Conservation (phyloP, 2,329 filamentous ascomycete genomes). For the Hymenoscyphus albidus region DNA sequence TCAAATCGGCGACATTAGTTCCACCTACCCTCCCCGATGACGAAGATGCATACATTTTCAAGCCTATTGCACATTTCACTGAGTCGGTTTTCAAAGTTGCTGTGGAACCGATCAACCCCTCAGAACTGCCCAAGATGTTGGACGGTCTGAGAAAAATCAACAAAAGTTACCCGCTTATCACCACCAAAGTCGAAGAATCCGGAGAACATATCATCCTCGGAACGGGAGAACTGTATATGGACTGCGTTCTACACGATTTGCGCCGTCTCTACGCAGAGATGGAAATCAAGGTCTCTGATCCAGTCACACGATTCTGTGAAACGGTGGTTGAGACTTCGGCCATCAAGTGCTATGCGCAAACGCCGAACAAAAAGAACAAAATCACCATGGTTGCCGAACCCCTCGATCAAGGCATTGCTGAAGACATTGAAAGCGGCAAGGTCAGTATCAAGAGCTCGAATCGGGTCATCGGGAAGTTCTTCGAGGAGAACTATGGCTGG, state of each 20-base stretch:
- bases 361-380: slow-evolving; percentile 99
- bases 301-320: slow-evolving; percentile 95
- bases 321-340: slow-evolving; percentile 96
- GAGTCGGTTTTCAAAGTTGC: slow-evolving; percentile 97
- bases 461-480: slow-evolving; percentile 91
- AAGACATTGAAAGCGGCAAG: slow-evolving; percentile 86
- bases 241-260: slow-evolving; percentile 94
- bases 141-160: slow-evolving; percentile 95
- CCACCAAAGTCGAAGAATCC: slow-evolving; percentile 96
- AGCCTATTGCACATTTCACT: slow-evolving; percentile 87
- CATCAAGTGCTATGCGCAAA: slow-evolving; percentile 96
- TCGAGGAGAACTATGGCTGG: slow-evolving; percentile 96
- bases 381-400: slow-evolving; percentile 98
- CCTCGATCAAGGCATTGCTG: slow-evolving; percentile 87
- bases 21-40: slow-evolving; percentile 75
- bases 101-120: slow-evolving; percentile 96
- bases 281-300: slow-evolving; percentile 98
- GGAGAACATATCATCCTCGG: slow-evolving; percentile 94
- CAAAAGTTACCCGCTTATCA: slow-evolving; percentile 94
- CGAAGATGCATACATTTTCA: slow-evolving; percentile 94
- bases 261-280: slow-evolving; percentile 94
- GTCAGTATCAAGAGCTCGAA: slow-evolving; percentile 92
- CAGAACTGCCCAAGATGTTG: slow-evolving; percentile 96
- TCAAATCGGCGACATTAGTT: slow-evolving; percentile 92
- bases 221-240: slow-evolving; percentile 99